phyloP scores from a whole-genome alignment of 805 yeast species.

The Tetrapisispora fleetii region DNA sequence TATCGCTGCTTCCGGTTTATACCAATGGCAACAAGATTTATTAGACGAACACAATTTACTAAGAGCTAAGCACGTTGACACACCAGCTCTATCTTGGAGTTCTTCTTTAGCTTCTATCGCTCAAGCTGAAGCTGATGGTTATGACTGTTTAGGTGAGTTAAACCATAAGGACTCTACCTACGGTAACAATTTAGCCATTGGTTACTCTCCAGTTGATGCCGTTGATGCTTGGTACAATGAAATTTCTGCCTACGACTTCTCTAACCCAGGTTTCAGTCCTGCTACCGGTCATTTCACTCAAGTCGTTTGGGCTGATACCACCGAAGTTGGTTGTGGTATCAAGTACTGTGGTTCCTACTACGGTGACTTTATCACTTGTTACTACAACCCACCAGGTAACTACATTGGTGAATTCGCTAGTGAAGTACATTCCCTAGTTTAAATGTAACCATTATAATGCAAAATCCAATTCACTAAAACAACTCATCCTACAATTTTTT shows the following conservation, averaged over 20 bases:
- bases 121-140: constrained; percentile 37
- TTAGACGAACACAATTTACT: constrained; percentile 42
- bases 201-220: constrained; percentile 34
- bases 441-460: background rate
- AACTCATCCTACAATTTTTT: background rate
- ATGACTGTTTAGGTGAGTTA: constrained; percentile 48
- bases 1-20: constrained; percentile 1
- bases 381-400: constrained; percentile 71
- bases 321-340: constrained; percentile 60
- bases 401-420: constrained; percentile 40
- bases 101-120: constrained; percentile 39
- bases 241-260: constrained; percentile 44
- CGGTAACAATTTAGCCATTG: constrained; percentile 74
- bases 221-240: constrained; percentile 72
- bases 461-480: background rate
- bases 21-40: constrained; percentile 13
- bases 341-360: constrained; percentile 44
- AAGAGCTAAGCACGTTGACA: constrained; percentile 38
- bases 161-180: constrained; percentile 46
- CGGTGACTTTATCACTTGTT: constrained; percentile 63
- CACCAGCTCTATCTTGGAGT: constrained; percentile 41
- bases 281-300: constrained; percentile 64
- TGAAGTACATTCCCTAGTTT: constrained; percentile 20
- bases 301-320: constrained; percentile 55
- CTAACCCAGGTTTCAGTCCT: constrained; percentile 39